A percentile compares a stretch with the other conserved stretches of the same genome.
Conservation (phyloP, 441 rosid genomes). For the Theobroma grandiflorum region DNA sequence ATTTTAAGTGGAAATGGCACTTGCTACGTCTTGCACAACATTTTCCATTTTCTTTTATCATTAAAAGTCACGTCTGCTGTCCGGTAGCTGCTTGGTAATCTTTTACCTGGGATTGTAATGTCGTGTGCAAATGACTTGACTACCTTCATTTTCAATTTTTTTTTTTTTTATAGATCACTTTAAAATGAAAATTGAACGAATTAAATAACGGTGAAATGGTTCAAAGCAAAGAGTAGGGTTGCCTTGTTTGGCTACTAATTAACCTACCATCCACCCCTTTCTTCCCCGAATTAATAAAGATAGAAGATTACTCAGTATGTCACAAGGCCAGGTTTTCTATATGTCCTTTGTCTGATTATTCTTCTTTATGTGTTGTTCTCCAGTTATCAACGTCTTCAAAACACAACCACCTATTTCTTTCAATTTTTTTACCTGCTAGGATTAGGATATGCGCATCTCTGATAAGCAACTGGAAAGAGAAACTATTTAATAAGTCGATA, state of each 20-base stretch:
- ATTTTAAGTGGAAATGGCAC: neutral
- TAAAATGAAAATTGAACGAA: no score
- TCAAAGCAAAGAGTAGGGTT: no score
- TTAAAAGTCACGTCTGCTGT: neutral
- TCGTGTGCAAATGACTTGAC: no score
- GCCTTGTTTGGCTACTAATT: neutral
- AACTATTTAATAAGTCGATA: neutral
- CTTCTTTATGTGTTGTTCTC: constrained; percentile 1
- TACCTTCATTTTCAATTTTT: no score
- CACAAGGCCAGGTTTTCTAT: neutral
- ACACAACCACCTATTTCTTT: neutral
- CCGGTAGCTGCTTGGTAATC: neutral
- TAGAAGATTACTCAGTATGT: neutral
- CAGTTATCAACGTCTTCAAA: neutral
- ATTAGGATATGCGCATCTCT: neutral
- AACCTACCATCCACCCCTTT: no score
- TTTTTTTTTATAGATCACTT: no score
- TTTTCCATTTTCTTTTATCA: neutral
- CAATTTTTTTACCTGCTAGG: neutral
- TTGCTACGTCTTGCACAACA: neutral
- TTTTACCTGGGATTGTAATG: neutral
- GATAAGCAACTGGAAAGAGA: neutral
- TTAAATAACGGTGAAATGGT: no score
- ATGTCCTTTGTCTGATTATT: neutral
- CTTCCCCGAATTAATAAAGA: no score